Evolutionary conservation across 2,329 filamentous ascomycete species (phyloP).

Genomic region (Pochonia chlamydosporia): DNA sequence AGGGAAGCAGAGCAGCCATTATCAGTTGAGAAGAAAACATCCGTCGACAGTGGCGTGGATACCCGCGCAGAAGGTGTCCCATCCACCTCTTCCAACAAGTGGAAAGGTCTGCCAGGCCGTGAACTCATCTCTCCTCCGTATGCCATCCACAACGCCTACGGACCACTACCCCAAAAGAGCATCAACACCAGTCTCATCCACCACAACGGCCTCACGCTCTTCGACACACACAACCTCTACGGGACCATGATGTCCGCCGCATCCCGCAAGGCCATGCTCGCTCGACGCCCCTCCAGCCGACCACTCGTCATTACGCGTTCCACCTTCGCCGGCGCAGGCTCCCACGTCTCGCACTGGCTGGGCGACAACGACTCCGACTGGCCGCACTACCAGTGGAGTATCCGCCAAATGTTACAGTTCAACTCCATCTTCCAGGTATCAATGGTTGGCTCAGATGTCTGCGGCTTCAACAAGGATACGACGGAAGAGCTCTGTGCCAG

Average conservation of each 20-base stretch:
- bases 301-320: constrained; percentile 71
- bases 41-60: neutral
- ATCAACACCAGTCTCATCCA: constrained; percentile 64
- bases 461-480: constrained; percentile 64
- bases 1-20: neutral
- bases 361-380: constrained; percentile 42
- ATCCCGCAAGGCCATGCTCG: constrained; percentile 60
- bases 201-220: constrained; percentile 60
- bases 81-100: constrained; percentile 5
- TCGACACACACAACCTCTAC: constrained; percentile 74
- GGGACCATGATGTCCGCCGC: constrained; percentile 69
- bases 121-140: constrained; percentile 15
- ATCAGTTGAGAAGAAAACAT: neutral
- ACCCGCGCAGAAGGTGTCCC: neutral
- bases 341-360: constrained; percentile 56
- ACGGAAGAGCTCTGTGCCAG: constrained; percentile 58
- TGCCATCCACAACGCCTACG: constrained; percentile 22
- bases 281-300: constrained; percentile 55
- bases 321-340: constrained; percentile 68
- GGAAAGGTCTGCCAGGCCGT: constrained; percentile 14
- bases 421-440: constrained; percentile 62
- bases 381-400: constrained; percentile 52
- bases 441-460: constrained; percentile 68
- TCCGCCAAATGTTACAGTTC: constrained; percentile 55
- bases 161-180: constrained; percentile 50